These are phyloP conservation scores for Annona cherimola DNA, from an alignment of 164 flowering plant species.

Conservation along the genomic window DNA sequence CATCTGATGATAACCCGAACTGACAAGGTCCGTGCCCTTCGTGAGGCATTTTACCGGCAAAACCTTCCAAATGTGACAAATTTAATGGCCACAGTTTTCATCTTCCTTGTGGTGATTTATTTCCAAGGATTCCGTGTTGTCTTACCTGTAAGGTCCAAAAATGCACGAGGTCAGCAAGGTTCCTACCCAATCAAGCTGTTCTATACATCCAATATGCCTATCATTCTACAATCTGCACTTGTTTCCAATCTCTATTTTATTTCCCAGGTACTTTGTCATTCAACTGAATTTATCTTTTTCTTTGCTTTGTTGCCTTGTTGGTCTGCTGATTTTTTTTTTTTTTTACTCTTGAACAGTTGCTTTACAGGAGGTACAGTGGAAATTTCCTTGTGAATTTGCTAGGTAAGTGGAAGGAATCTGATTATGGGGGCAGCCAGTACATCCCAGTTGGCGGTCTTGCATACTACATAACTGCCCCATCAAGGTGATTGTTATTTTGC, in stretches of 20 bases:
- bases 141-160: constrained; percentile 48
- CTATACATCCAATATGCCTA: constrained; percentile 59
- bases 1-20: constrained; percentile 41
- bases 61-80: constrained; percentile 46
- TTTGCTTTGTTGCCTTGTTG: background rate
- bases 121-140: constrained; percentile 56
- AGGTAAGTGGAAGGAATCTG: constrained; percentile 57
- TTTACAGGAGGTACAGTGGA: constrained; percentile 45
- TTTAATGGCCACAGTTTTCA: constrained; percentile 39
- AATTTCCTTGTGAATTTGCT: constrained; percentile 47
- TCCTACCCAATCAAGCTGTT: constrained; percentile 54
- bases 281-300: background rate
- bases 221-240: constrained; percentile 54
- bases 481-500: constrained; percentile 26
- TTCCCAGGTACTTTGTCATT: constrained; percentile 34
- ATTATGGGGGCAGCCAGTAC: constrained; percentile 45
- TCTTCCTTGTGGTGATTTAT: constrained; percentile 44
- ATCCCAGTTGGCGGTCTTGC: constrained; percentile 54
- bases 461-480: constrained; percentile 50
- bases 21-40: constrained; percentile 40
- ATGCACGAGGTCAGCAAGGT: constrained; percentile 54
- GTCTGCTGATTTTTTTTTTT: background rate
- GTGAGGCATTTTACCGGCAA: constrained; percentile 46
- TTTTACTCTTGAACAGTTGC: constrained; percentile 25
- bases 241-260: constrained; percentile 51